These are phyloP conservation scores for Carex pumila DNA, from an alignment of 176 grass and related monocot species.

Conservation along the genomic window DNA sequence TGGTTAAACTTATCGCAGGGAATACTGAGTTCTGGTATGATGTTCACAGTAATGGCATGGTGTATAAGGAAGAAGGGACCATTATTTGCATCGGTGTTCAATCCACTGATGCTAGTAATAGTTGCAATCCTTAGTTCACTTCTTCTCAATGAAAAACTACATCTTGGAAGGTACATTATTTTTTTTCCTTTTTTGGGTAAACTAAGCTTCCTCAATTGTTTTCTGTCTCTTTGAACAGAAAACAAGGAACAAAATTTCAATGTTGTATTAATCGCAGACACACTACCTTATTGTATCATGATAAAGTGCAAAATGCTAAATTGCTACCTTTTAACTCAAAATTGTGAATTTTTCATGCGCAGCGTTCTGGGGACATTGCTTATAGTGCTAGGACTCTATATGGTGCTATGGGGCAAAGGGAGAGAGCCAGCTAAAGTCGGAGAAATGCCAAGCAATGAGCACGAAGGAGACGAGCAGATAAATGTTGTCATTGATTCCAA, in stretches of 20 bases:
- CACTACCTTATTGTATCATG: neutral
- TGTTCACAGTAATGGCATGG: constrained; percentile 62
- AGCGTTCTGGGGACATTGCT: constrained; percentile 53
- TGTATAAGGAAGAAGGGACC: constrained; percentile 71
- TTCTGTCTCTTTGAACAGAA: neutral
- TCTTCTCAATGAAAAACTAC: constrained; percentile 59
- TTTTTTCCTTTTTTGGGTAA: neutral
- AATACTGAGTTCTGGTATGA: constrained; percentile 41
- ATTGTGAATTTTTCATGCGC: neutral
- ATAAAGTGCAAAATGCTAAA: neutral
- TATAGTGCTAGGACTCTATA: constrained; percentile 62
- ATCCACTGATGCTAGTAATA: constrained; percentile 63
- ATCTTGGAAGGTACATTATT: constrained; percentile 47
- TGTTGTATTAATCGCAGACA: neutral
- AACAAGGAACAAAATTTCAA: neutral
- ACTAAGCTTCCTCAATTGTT: neutral
- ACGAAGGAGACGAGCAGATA: neutral
- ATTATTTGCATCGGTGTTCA: constrained; percentile 67
- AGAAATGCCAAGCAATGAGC: constrained; percentile 20
- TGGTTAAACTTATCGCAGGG: constrained; percentile 28
- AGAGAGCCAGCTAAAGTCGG: constrained; percentile 27
- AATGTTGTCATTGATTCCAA: constrained; percentile 22
- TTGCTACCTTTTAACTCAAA: neutral
- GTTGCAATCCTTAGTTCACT: constrained; percentile 63
- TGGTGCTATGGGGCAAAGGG: constrained; percentile 76